A percentile compares a stretch with the other conserved stretches of the same genome.
Evolutionary conservation across 2,329 filamentous ascomycete species (phyloP).

Genomic region (Elsinoe australis): DNA sequence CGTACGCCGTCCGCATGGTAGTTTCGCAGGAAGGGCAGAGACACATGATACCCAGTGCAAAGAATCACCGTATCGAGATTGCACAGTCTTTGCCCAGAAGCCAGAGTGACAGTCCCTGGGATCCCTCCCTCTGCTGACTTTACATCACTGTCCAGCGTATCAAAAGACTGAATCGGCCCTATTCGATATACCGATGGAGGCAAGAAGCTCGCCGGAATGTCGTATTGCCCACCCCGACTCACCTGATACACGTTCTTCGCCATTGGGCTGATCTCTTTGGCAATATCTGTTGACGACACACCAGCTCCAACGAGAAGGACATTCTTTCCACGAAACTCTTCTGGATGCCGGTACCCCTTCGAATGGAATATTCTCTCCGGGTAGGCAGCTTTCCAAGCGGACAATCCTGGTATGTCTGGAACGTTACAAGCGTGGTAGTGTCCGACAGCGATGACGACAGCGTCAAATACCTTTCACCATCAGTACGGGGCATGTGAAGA

Average conservation of each 20-base stretch:
- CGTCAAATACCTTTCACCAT: constrained; percentile 39
- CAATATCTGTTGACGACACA: constrained; percentile 49
- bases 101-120: constrained; percentile 46
- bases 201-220: constrained; percentile 48
- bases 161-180: constrained; percentile 44
- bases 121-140: no score
- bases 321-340: constrained; percentile 47
- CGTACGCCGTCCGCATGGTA: constrained; percentile 41
- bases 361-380: constrained; percentile 44
- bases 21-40: constrained; percentile 55
- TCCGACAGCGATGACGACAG: constrained; percentile 47
- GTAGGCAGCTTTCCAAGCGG: constrained; percentile 40
- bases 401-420: constrained; percentile 43
- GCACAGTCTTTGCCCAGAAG: constrained; percentile 45
- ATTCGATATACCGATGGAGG: constrained; percentile 49
- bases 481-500: constrained; percentile 28
- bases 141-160: constrained; percentile 25
- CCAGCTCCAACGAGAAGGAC: constrained; percentile 51
- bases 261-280: constrained; percentile 42
- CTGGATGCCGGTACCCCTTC: constrained; percentile 43
- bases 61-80: constrained; percentile 56
- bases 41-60: constrained; percentile 62
- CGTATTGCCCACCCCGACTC: constrained; percentile 53
- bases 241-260: constrained; percentile 47
- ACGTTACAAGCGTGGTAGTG: constrained; percentile 48